phyloP scores from a whole-genome alignment of 345 rosid genomes.

The Salix udensis region DNA sequence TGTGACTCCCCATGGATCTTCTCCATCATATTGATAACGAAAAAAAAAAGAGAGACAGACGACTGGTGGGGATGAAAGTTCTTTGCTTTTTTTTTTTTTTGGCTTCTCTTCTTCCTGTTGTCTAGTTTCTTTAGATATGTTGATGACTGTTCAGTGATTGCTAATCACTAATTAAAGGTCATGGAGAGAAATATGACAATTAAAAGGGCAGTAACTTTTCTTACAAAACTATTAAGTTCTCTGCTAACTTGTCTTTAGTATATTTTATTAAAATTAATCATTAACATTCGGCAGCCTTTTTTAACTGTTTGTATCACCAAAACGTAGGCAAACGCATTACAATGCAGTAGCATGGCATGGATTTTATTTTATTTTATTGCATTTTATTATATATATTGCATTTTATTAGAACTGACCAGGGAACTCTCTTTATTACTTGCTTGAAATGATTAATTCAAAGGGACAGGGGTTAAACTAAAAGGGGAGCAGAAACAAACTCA shows the following conservation, averaged over 20 bases:
- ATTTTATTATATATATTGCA: not conserved
- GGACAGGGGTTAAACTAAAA: not conserved
- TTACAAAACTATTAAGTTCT: not conserved
- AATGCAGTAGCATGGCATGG: not conserved
- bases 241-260: conserved; percentile 14
- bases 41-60: not conserved
- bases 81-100: not conserved
- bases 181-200: conserved; percentile 14
- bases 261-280: not conserved
- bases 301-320: not conserved
- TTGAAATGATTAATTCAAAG: not conserved
- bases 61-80: not conserved
- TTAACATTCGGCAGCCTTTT: not conserved
- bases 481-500: not conserved
- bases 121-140: not conserved
- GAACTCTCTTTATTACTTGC: not conserved
- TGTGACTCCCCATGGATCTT: conserved; percentile 19
- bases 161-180: conserved; percentile 11
- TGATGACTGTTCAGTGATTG: conserved; percentile 4
- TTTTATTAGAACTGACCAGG: not conserved
- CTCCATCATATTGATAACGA: conserved; percentile 13
- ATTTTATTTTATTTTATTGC: too few species aligned
- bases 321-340: not conserved
- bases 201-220: conserved; percentile 6
- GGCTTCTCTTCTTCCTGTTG: not conserved